Percentiles rank a stretch among this genome's conserved stretches.
Conservation (phyloP, 495 filamentous ascomycete species). For the Penicillium odoratum region DNA sequence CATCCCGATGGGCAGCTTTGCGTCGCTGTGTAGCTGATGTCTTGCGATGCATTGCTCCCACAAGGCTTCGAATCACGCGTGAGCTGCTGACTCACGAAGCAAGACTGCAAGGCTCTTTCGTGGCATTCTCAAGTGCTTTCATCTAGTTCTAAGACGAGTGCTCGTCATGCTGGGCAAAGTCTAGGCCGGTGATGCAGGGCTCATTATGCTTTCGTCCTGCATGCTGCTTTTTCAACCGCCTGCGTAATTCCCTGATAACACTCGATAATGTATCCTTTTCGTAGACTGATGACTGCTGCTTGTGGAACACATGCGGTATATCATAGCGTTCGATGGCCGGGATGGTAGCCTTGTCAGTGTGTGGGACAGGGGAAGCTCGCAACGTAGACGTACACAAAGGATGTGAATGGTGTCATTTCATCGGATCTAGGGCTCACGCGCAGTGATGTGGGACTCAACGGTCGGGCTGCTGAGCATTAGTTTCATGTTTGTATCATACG, state of each 20-base stretch:
- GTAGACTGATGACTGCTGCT: constrained; percentile 1
- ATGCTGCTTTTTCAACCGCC: too few relatives aligned
- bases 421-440: constrained; percentile 1
- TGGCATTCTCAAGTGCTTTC: background rate
- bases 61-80: background rate
- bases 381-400: background rate
- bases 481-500: constrained; percentile 5
- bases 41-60: background rate
- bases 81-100: constrained; percentile 1
- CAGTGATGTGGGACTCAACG: too few relatives aligned
- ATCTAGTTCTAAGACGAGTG: background rate
- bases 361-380: constrained; percentile 1
- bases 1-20: background rate
- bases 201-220: background rate
- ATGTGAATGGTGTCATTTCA: constrained; percentile 1
- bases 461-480: constrained; percentile 1
- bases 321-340: background rate
- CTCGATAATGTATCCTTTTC: background rate
- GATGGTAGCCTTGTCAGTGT: background rate
- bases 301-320: background rate
- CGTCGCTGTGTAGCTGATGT: constrained; percentile 3
- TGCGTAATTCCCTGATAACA: background rate
- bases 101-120: background rate
- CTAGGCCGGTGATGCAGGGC: background rate
- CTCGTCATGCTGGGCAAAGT: background rate